Conservation (phyloP, 2,329 filamentous ascomycete genomes). For the Didymella exigua region DNA sequence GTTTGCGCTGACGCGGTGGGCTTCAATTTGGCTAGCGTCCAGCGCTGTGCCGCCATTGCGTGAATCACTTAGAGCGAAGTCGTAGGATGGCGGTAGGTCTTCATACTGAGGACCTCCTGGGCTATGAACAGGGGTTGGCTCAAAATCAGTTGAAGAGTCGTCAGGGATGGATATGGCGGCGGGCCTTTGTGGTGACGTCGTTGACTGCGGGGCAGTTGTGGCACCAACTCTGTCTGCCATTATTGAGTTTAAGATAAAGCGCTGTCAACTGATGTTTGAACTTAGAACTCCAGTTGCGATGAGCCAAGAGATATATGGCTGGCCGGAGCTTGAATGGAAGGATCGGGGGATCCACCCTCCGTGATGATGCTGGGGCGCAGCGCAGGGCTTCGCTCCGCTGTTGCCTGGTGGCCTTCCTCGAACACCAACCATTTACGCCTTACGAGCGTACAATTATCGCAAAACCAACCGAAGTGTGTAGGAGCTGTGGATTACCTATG, state of each 20-base stretch:
- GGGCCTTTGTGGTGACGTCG: conserved; percentile 32
- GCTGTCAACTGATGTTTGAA: neutral
- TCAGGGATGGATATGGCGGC: conserved; percentile 39
- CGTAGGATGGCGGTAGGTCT: conserved; percentile 47
- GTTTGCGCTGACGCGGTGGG: conserved; percentile 30
- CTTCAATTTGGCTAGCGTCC: conserved; percentile 37
- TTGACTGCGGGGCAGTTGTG: conserved; percentile 18
- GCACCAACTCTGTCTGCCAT: conserved; percentile 32
- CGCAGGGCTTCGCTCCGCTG: conserved; percentile 11
- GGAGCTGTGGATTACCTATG: neutral
- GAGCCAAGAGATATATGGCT: conserved; percentile 6
- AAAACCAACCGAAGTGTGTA: neutral
- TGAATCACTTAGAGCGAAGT: conserved; percentile 42
- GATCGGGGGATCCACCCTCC: conserved; percentile 2
- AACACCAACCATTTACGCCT: conserved; percentile 4
- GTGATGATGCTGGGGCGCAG: conserved; percentile 16
- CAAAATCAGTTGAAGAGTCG: conserved; percentile 40
- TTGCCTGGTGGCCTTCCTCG: conserved; percentile 3
- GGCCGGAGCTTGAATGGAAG: neutral
- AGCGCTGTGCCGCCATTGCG: conserved; percentile 33
- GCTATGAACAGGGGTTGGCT: conserved; percentile 40
- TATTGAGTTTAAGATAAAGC: neutral
- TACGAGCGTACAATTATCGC: conserved; percentile 2
- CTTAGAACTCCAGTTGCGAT: neutral
- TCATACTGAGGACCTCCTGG: conserved; percentile 43